A percentile compares a stretch with the other conserved stretches of the same genome.
Evolutionary conservation across 148 eudicot species (phyloP).

Genomic region (Pharnaceum exiguum): DNA sequence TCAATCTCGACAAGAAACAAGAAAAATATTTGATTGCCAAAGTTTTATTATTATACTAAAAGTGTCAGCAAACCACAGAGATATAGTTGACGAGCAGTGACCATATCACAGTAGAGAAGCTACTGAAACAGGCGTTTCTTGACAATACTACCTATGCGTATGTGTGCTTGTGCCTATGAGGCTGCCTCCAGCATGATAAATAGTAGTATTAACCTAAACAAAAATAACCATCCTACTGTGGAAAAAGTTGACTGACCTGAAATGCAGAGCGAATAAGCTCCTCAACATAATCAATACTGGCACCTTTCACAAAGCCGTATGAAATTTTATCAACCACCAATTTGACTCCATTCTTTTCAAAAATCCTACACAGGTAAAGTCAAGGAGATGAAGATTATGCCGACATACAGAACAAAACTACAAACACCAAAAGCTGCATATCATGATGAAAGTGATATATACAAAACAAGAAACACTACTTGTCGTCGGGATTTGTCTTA

Average conservation of each 20-base stretch:
- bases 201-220: not conserved
- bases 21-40: too few relatives aligned
- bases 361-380: slow-evolving; percentile 43
- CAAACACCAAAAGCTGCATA: not conserved
- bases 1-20: too few relatives aligned
- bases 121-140: too few relatives aligned
- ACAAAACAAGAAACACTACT: slow-evolving; percentile 26
- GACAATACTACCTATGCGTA: too few relatives aligned
- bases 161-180: not conserved
- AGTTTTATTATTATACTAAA: too few relatives aligned
- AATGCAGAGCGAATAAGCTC: slow-evolving; percentile 97
- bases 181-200: too few relatives aligned
- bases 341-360: slow-evolving; percentile 86
- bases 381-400: not conserved
- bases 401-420: too few relatives aligned
- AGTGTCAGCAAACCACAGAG: too few relatives aligned
- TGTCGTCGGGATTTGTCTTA: slow-evolving; percentile 68
- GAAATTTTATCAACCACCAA: slow-evolving; percentile 86
- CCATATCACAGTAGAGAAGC: too few relatives aligned
- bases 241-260: slow-evolving; percentile 46
- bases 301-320: slow-evolving; percentile 90
- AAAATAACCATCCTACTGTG: not conserved
- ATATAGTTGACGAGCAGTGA: too few relatives aligned
- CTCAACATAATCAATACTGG: slow-evolving; percentile 93
- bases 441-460: not conserved